phyloP scores from a whole-genome alignment of 495 filamentous ascomycete genomes.

The Hypomontagnella submonticulosa region DNA sequence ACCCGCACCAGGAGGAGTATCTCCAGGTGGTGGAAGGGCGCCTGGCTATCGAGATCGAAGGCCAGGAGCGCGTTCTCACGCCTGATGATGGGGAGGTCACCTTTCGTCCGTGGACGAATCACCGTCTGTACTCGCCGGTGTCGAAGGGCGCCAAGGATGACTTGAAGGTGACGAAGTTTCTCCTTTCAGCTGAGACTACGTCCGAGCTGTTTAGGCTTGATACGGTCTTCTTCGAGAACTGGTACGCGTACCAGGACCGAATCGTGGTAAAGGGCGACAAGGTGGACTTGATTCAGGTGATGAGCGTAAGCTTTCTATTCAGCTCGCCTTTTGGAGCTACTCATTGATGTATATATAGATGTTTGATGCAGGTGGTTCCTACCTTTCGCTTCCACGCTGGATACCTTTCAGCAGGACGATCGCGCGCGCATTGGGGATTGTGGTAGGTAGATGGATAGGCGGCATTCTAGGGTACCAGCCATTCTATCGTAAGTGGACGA shows the following conservation, averaged over 20 bases:
- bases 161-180: conserved; percentile 39
- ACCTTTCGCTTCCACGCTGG: conserved; percentile 58
- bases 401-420: conserved; percentile 56
- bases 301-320: conserved; percentile 49
- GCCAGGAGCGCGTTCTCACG: conserved; percentile 46
- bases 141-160: conserved; percentile 27
- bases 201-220: conserved; percentile 53
- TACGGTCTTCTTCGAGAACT: conserved; percentile 65
- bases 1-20: conserved; percentile 59
- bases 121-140: conserved; percentile 52
- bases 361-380: conserved; percentile 62
- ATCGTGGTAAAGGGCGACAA: conserved; percentile 53
- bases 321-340: conserved; percentile 8
- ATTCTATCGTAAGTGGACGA: conserved; percentile 61
- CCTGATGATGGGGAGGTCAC: conserved; percentile 50
- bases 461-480: conserved; percentile 64
- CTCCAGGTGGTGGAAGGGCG: conserved; percentile 52
- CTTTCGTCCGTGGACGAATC: conserved; percentile 52
- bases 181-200: conserved; percentile 50
- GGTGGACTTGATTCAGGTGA: conserved; percentile 58
- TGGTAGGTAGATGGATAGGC: conserved; percentile 63
- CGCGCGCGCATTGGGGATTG: conserved; percentile 52
- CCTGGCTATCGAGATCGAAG: conserved; percentile 53
- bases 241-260: conserved; percentile 64
- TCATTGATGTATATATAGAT: conserved; percentile 46